Evolutionary conservation across 352 stramenopile genomes (phyloP).

Genomic region (Elongisporangium undulatum): DNA sequence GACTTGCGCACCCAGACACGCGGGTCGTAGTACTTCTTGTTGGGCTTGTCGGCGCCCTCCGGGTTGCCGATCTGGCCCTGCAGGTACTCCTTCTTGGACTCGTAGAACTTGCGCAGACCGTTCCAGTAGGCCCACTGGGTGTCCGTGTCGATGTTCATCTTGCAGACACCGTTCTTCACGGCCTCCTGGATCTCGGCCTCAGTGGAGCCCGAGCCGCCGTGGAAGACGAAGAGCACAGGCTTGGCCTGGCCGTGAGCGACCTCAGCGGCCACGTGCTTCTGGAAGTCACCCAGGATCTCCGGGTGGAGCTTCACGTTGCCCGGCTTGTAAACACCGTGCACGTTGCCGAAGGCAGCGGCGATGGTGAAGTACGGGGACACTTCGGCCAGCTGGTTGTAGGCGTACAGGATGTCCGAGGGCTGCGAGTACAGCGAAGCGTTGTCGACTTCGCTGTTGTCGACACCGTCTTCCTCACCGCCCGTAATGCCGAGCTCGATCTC

Average conservation of each 20-base stretch:
- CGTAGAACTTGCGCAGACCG: conserved; percentile 97
- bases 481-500: conserved; percentile 99
- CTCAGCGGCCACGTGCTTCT: conserved; percentile 84
- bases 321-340: conserved; percentile 98
- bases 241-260: conserved; percentile 84
- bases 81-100: conserved; percentile 96
- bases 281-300: conserved; percentile 95
- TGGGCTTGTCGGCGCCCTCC: conserved; percentile 95
- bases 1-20: conserved; percentile 97
- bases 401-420: conserved; percentile 94
- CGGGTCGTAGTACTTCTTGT: conserved; percentile 99
- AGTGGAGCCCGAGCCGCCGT: conserved; percentile 96
- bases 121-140: conserved; percentile 99
- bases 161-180: conserved; percentile 96
- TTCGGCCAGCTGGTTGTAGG: conserved; percentile 93
- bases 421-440: conserved; percentile 91
- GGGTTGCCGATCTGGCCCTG: conserved; percentile 98
- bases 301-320: conserved; percentile 99
- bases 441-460: conserved; percentile 96
- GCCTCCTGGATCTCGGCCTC: conserved; percentile 95
- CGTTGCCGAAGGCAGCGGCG: conserved; percentile 95
- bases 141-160: conserved; percentile 99
- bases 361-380: conserved; percentile 95
- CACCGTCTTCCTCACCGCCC: conserved; percentile 97
- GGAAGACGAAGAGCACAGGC: conserved; percentile 98